These are phyloP conservation scores for Eimeria tenella DNA, from an alignment of 169 alveolate genomes.

Conservation along the genomic window DNA sequence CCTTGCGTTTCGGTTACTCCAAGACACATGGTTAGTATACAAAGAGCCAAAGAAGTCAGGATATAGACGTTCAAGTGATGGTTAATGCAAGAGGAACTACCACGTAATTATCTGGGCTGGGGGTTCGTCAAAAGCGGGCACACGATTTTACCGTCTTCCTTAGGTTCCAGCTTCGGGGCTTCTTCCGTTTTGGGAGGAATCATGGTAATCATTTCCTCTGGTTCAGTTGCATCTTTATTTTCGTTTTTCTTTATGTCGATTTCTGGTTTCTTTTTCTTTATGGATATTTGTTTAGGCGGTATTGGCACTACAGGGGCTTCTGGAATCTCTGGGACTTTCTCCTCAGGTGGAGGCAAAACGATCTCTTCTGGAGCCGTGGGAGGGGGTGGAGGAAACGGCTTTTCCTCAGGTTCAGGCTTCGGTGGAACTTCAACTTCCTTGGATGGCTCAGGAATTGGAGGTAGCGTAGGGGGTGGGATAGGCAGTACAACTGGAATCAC, in stretches of 20 bases:
- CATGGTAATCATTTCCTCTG: slow-evolving; percentile 5
- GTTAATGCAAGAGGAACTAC: no score
- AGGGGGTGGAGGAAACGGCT: slow-evolving; percentile 46
- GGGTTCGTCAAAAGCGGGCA: no score
- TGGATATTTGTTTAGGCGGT: not conserved
- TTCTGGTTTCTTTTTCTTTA: not conserved
- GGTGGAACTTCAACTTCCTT: not conserved
- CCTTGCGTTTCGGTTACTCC: no score
- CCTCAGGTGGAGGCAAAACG: not conserved
- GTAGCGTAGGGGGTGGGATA: slow-evolving; percentile 29
- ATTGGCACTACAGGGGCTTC: not conserved
- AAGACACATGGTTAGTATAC: no score
- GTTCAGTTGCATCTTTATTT: slow-evolving; percentile 18
- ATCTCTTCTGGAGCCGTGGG: not conserved
- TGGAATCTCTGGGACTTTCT: not conserved
- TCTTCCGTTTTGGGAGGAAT: slow-evolving; percentile 40
- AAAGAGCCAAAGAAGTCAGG: no score
- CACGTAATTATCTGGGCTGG: no score
- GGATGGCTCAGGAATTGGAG: slow-evolving; percentile 29
- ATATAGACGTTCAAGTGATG: no score
- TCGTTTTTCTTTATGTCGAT: slow-evolving; percentile 31
- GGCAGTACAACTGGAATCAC: slow-evolving; percentile 50
- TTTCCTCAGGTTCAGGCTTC: slow-evolving; percentile 28
- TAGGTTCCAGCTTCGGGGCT: not conserved
- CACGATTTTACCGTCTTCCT: slow-evolving; percentile 1